Percentiles rank a stretch among this genome's conserved stretches.
phyloP scores from a whole-genome alignment of 2,329 filamentous ascomycete genomes.

The Iodosphaeria phyllophila region DNA sequence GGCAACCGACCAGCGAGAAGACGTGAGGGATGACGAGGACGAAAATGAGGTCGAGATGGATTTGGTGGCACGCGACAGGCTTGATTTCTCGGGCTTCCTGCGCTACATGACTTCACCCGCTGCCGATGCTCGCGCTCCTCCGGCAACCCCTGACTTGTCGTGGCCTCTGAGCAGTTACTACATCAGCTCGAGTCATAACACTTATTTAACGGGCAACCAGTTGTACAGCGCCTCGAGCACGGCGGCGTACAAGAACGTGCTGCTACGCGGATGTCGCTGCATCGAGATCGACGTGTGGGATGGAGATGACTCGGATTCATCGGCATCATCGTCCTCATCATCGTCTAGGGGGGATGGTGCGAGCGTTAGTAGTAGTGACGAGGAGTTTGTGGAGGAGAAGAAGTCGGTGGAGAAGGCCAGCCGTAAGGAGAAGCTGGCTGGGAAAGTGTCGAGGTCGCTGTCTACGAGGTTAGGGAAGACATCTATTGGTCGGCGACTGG shows the following conservation, averaged over 20 bases:
- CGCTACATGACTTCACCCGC: conserved; percentile 35
- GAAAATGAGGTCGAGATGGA: no score
- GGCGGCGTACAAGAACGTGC: conserved; percentile 68
- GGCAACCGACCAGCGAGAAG: conserved; percentile 7
- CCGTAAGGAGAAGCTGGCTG: conserved; percentile 45
- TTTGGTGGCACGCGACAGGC: conserved; percentile 11
- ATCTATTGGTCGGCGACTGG: conserved; percentile 23
- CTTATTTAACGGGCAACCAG: conserved; percentile 78
- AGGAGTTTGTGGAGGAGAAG: conserved; percentile 20
- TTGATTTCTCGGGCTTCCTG: conserved; percentile 30
- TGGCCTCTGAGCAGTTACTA: conserved; percentile 80
- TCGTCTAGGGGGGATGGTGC: no score
- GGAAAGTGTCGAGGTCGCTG: conserved; percentile 27
- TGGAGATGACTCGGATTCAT: conserved; percentile 55
- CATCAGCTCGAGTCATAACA: conserved; percentile 90
- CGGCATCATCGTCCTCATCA: conserved; percentile 45
- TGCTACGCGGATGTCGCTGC: conserved; percentile 73
- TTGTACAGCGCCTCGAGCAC: conserved; percentile 74
- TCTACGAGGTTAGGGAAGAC: conserved; percentile 27
- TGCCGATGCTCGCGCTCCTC: conserved; percentile 22
- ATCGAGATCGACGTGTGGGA: conserved; percentile 96
- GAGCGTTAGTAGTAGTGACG: conserved; percentile 39
- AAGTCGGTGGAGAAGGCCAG: conserved; percentile 42
- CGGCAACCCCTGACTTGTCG: conserved; percentile 34
- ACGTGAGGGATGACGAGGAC: conserved; percentile 7